Base-by-base conservation (phyloP, 495 filamentous ascomycete genomes). In the Delitschia confertaspora region DNA sequence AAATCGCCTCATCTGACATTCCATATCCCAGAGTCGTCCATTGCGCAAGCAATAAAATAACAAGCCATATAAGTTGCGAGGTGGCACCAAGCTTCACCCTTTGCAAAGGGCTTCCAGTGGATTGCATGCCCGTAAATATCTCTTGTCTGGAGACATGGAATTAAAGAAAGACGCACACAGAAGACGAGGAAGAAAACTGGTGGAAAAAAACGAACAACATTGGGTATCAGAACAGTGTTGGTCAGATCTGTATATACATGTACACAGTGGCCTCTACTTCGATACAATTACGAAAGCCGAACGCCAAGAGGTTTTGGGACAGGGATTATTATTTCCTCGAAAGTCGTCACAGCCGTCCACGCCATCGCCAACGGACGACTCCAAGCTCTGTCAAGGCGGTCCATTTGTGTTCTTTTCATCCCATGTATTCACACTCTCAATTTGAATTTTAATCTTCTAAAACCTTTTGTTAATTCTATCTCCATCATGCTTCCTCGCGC, bases 1-100 rank as follows among this genome's bases (percentile, higher is more conserved):
- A 16, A 17, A 60, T 55, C 8, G 36, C 31, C 19, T 65, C 60
- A 57, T 62, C 55, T 37, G 58, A 60, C 63, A 66, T 66, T 58
- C 56, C 44, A 43, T 46, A 45, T 26, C 22, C 60, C 49, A 25
- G 34, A 1, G 47, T 49, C 48, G 45, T 34, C 38, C 33, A 45
- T 27, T 24, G 42, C 5, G 20, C 6, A 9, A 52, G 27, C 27
- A 42, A 22, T 14, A 52, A 39, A 33, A 52, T 32, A 45, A 61
- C 38, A 56, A 68, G 38, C 53, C 65, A 37, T 54, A 34, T 38
- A 4, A 49, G 34, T 23, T 37, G 52, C 20, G 42, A 45, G 40
- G 22, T 18, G 37, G 39, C 33, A 41, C 27, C 38, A 19, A 19
- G 41, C 37, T 10, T 16, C 30, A 32, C 21, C 33, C 41, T 34